Evolutionary conservation across 2,329 filamentous ascomycete genomes (phyloP), one percentile per base, ranked within the genome.

Genomic region (Stenocarpella maydis): DNA sequence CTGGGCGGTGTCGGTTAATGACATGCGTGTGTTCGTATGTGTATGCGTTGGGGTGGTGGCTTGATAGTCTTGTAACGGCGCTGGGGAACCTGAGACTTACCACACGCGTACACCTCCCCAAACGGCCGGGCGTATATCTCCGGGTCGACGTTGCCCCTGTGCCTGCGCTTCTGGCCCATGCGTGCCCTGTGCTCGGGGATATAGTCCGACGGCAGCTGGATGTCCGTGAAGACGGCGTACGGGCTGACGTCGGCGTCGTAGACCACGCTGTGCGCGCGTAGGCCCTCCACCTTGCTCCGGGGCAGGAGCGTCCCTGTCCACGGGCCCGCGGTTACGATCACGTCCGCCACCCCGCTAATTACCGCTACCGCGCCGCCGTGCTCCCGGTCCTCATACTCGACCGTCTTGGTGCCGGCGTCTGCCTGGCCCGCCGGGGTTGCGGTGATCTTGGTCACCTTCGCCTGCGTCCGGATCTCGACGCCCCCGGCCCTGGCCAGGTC

Each of bases 41-140:
- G 31, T 34, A 34, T 37, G 34, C 9, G 34, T 12, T 37, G 53
- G 64, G 71, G 70, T 34, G 70, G 24, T 5, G 6, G 47, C 26
- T n/a, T 31, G 34, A 9, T 6, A 1, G 15, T 14, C 34, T 26
- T n/a, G 3, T 24, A 47, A 8, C 3, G 26, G 14, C 63, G 69
- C 12, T 1, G 9, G 17, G 64, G 60, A 19, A 12, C 21, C 34
- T 12, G 1, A 21, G 21, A 77, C 82, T 67, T 75, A 86, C 94
- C 96, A 77, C 96, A 99, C 0, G 94, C 95, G 79, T 99, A 99
- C 14, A 97, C 91, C 78, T 97, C 95, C 67, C 92, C 88, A 77
- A 94, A 92, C 0, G 95, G 95, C 4, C 96, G 87, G 0, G 96
- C 92, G 78, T 99, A 99, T 72, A 98, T 96, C 79, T 99, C 96